Base-by-base conservation (phyloP, 1,284 basidiomycete genomes). In the Coniophora puteana region DNA sequence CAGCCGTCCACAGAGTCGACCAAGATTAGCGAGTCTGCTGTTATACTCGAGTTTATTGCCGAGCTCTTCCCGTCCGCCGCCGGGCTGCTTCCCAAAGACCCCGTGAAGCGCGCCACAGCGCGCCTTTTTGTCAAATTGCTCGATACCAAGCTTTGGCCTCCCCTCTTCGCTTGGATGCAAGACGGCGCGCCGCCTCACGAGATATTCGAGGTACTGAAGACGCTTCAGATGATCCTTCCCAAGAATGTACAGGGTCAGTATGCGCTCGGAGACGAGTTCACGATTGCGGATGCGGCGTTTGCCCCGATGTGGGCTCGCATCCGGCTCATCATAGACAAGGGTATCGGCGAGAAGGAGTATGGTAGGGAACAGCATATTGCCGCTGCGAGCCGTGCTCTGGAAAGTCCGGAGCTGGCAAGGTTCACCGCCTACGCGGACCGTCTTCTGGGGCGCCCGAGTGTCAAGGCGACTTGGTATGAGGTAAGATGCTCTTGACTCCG, bases 11-110 rank as follows among this genome's bases (percentile, higher is more conserved):
- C 76, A 0, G 70, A 77, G 22, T 78, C 78, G 1, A 48, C 57
- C 38, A 83, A 82, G 58, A 59, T 85, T 41, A 67, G 74, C 21
- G 81, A 84, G 54, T 82, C 79, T 2, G 67, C 75, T 31, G 68
- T 83, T 22, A 67, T 83, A 38, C 61, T 83, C 41, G 79, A 83
- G 54, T 80, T 83, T 60, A 50, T 82, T 43, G 74, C 74, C 8
- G 79, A 83, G 50, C 54, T 77, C 36, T 72, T 61, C 54, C 76
- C 73, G 1, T n/a, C n/a, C n/a, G 51, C 66, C 13, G 61, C 67
- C 5, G 49, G 51, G 3, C 63, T 81, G n/a, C 66, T 81, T 11
- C 78, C 80, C 0, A 56, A 63, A 8, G 72, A 80, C 52, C 76
- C 79, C 1, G 65, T 81, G 22, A 51, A 58, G 10, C 73, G 76